Base-by-base conservation (phyloP, 2,329 filamentous ascomycete genomes). In the Epichloe glyceriae region DNA sequence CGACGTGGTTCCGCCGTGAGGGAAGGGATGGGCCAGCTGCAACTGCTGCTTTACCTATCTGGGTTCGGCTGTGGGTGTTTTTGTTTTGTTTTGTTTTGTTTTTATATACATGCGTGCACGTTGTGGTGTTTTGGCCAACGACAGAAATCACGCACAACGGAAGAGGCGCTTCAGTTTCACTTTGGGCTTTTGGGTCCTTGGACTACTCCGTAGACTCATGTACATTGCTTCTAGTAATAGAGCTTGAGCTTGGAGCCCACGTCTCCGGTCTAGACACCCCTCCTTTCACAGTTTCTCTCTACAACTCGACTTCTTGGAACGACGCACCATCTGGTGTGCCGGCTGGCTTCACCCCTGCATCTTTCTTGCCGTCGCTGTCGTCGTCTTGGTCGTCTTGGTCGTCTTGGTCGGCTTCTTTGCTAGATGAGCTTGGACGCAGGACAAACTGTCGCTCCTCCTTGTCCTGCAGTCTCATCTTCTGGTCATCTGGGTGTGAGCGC, bases 261-360 rank as follows among this genome's bases (percentile, higher is more conserved):
- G 22, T 15, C 7, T 43, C 41, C 20, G 5, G 20, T 42, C 22
- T 44, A 11, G 1, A 44, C 15, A 14, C 19, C n/a, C 41, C 22
- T 5, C 7, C 14, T 30, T 2, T 6, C 35, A 3, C 35, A 3
- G 5, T 38, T n/a, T 38, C 14, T n/a, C 46, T 22, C 59, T 69
- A 83, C 58, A 83, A 66, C 53, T 76, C 77, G 45, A 83, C 79
- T 57, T 83, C 78, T 58, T 83, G 79, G 63, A 83, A 83, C n/a
- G 78, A 78, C 5, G 72, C 71, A 0, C 75, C 74, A 55, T 80
- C 78, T 17, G 78, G 73, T 6, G 75, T 76, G 41, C 69, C 65
- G 15, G 69, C 66, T 0, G 70, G 65, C 54, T 71, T 73, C 15
- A 63, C 64, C 40, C 60, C 60, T 3, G 65, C 61, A 12, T 67